Evolutionary conservation across 2,329 filamentous ascomycete genomes (phyloP).

Genomic region (Massarina eburnea): DNA sequence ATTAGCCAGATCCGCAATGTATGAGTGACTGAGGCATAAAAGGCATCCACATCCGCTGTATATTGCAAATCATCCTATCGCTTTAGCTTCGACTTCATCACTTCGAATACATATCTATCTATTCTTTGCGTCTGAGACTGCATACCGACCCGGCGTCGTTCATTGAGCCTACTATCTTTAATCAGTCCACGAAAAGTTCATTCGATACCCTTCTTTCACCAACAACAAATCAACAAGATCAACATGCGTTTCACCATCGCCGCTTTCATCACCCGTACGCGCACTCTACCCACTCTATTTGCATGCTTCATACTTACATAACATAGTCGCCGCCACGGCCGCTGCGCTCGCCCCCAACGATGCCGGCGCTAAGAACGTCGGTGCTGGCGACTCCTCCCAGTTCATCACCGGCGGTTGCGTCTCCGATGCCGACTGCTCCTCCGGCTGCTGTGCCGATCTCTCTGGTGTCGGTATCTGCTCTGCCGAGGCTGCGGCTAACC

Average conservation of each 20-base stretch:
- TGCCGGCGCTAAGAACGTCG: constrained; percentile 30
- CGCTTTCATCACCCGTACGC: constrained; percentile 16
- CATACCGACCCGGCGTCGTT: constrained; percentile 35
- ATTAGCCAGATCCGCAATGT: background rate
- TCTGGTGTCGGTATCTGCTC: constrained; percentile 30
- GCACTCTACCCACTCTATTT: background rate
- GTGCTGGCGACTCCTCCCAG: constrained; percentile 26
- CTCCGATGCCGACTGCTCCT: constrained; percentile 30
- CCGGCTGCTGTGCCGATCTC: constrained; percentile 27
- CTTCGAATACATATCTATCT: constrained; percentile 9
- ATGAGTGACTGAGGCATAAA: background rate
- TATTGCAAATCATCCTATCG: constrained; percentile 5
- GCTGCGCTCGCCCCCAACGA: constrained; percentile 22
- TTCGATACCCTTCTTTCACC: constrained; percentile 7
- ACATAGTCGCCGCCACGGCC: constrained; percentile 10
- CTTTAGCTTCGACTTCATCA: constrained; percentile 4
- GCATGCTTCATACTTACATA: background rate
- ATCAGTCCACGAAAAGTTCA: constrained; percentile 6
- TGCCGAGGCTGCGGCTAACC: constrained; percentile 28
- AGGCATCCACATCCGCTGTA: background rate
- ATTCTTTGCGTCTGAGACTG: constrained; percentile 32
- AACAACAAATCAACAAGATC: background rate
- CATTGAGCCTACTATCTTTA: constrained; percentile 16
- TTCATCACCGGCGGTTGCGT: constrained; percentile 38
- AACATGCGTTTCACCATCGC: constrained; percentile 25